phyloP scores from a whole-genome alignment of 2,329 filamentous ascomycete species.

The Akanthomyces dipterigenus region DNA sequence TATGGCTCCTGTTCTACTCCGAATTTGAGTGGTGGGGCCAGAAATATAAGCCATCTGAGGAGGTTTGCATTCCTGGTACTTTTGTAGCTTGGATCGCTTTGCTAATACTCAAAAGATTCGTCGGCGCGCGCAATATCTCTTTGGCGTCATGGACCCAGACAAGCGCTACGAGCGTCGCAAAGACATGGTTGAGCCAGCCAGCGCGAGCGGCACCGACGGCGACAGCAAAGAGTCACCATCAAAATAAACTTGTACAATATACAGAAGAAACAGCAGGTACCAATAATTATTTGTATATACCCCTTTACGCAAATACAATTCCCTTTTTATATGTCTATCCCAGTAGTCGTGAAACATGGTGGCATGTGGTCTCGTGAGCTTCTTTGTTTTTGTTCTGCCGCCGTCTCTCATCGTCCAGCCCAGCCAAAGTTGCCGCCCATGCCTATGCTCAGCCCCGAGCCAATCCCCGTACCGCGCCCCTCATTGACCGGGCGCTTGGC shows the following conservation, averaged over 20 bases:
- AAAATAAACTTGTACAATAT: constrained; percentile 20
- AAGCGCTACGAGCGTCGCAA: constrained; percentile 35
- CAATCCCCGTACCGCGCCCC: constrained; percentile 40
- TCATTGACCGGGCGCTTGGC: constrained; percentile 76
- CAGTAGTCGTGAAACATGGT: background rate
- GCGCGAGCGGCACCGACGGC: constrained; percentile 14
- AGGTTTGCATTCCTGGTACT: constrained; percentile 22
- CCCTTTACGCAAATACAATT: constrained; percentile 1
- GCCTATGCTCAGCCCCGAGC: constrained; percentile 47
- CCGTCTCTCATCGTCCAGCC: constrained; percentile 29
- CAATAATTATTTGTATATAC: constrained; percentile 17
- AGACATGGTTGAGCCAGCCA: constrained; percentile 28
- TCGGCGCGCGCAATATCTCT: constrained; percentile 30
- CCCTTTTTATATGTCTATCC: constrained; percentile 3
- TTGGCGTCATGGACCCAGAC: constrained; percentile 34
- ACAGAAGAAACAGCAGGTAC: constrained; percentile 21
- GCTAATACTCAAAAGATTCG: constrained; percentile 24
- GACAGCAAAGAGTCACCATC: constrained; percentile 21
- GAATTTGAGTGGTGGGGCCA: constrained; percentile 40
- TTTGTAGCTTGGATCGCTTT: background rate
- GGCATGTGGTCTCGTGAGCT: background rate
- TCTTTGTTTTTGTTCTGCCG: background rate
- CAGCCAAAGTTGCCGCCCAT: constrained; percentile 56
- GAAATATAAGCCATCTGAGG: constrained; percentile 35
- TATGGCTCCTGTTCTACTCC: constrained; percentile 34